These are phyloP conservation scores for Paramecium tetraurelia DNA, from an alignment of 73 alveolate genomes.

Conservation along the genomic window DNA sequence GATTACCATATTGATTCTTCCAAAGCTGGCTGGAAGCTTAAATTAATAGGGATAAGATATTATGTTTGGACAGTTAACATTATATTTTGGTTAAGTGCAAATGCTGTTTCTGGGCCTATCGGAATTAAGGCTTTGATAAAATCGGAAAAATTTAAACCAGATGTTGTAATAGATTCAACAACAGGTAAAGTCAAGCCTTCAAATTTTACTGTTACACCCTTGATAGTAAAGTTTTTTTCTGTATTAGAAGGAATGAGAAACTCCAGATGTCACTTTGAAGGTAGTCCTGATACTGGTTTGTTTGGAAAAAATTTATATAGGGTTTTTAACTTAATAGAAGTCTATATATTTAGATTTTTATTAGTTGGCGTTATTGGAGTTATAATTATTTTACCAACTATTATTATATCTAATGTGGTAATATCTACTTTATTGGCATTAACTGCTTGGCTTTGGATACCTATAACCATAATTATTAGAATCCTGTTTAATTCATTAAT, in stretches of 20 bases:
- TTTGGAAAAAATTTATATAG: background rate
- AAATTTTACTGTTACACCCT: background rate
- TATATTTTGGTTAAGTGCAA: background rate
- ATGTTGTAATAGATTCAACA: background rate
- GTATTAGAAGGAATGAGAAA: background rate
- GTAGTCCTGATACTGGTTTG: slow-evolving; percentile 5
- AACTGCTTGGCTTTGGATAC: background rate
- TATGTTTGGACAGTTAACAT: slow-evolving; percentile 30
- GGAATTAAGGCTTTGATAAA: background rate
- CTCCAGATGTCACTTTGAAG: background rate
- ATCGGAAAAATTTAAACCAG: background rate
- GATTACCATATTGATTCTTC: background rate
- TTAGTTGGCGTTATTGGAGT: background rate
- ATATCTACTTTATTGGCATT: background rate
- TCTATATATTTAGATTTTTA: slow-evolving; percentile 13
- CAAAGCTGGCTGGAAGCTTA: background rate
- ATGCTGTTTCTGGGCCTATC: background rate
- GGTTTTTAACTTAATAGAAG: background rate
- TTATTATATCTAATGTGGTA: background rate
- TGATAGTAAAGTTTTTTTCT: background rate
- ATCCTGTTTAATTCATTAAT: background rate
- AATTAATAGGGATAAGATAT: background rate
- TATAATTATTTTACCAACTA: background rate
- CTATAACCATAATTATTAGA: background rate
- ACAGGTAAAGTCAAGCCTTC: background rate